Base-by-base conservation (phyloP, 495 filamentous ascomycete species). In the Aspergillus funiculosus region DNA sequence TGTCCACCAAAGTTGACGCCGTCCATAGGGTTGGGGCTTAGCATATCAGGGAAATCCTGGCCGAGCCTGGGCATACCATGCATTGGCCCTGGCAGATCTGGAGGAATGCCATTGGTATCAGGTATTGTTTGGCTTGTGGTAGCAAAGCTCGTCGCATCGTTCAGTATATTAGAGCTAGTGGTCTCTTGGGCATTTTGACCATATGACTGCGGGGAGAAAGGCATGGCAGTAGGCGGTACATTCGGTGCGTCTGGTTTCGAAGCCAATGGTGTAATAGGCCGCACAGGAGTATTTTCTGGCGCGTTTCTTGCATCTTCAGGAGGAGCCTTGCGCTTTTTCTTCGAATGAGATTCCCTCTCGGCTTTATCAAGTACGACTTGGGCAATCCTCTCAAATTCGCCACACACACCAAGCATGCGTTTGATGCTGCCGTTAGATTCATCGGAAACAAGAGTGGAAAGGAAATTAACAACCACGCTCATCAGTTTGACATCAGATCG, bases 361-460 rank as follows among this genome's bases (percentile, higher is more conserved):
- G 86, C 76, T 55, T 87, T 94, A 34, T 97, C 90, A 25, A 97
- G 78, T 9, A 97, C 90, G 14, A 90, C 80, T 60, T 84, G 89
- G 32, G 90, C 89, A 51, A 98, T 97, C 50, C 94, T 77, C 54
- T 96, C 89, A 50, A 98, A 98, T 55, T 97, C 92, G 13, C 87
- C 79, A 64, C 90, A 95, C 4, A 98, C 83, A 43, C 80, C 79
- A 22, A 96, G 76, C 89, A 98, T 97, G 28, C 91, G 85, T 61
- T 85, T 85, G 38, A 97, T 86, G 44, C 85, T 87, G 26, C 85
- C 85, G 39, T 88, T 89, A 29, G 87, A 86, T 50, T 83, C 79
- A 44, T 85, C 82, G 8, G 75, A 74, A 11, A 85, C 83, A 46
- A 95, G 81, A 30, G 81, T 79, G 11, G 80, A 87, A 8, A 98